phyloP scores from a whole-genome alignment of 257 asterid genomes.

The Anisodus acutangulus region DNA sequence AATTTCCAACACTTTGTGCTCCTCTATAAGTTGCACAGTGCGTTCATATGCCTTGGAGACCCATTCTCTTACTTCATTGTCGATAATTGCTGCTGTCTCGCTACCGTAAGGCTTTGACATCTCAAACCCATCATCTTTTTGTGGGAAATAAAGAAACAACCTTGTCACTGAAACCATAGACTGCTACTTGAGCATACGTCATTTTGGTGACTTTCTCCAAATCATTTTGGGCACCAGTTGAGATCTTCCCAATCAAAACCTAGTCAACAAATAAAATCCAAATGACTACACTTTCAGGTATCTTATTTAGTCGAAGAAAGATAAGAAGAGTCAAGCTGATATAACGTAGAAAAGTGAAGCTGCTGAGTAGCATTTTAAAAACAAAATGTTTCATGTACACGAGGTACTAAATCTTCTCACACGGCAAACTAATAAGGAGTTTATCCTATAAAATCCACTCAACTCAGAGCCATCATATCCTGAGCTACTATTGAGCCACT shows the following conservation, averaged over 20 bases:
- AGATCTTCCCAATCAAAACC: conserved; percentile 85
- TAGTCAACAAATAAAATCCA: conserved; percentile 33
- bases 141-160: conserved; percentile 84
- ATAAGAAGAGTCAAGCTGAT: neutral
- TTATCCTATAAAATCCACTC: neutral
- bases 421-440: neutral
- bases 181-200: conserved; percentile 85
- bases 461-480: neutral
- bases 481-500: neutral
- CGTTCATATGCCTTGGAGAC: conserved; percentile 64
- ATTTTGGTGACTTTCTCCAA: conserved; percentile 88
- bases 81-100: conserved; percentile 80
- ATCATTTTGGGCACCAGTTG: conserved; percentile 95
- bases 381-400: neutral
- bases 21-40: conserved; percentile 67
- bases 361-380: neutral
- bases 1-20: conserved; percentile 50
- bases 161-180: conserved; percentile 86
- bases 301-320: neutral
- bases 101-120: conserved; percentile 83
- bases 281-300: neutral
- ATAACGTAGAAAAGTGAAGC: conserved; percentile 8
- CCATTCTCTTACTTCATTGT: conserved; percentile 81
- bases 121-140: conserved; percentile 48
- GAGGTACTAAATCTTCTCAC: neutral